Conservation (phyloP, 352 stramenopile genomes). For the Pelagophyceae sp. region DNA sequence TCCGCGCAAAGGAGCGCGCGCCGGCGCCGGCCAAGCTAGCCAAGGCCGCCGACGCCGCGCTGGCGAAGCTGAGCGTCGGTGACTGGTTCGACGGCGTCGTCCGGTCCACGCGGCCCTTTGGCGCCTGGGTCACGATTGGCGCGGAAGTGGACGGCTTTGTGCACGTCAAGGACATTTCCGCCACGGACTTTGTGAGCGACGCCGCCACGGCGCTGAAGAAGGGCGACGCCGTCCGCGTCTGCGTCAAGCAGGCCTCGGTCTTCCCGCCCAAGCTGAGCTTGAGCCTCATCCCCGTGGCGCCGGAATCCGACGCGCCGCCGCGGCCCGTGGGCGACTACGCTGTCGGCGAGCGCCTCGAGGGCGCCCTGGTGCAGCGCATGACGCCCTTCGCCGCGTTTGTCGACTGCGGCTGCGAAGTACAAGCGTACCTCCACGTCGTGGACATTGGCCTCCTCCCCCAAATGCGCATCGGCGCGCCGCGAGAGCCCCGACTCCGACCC, state of each 20-base stretch:
- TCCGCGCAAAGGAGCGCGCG: background rate
- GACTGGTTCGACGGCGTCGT: constrained; percentile 11
- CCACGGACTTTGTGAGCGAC: constrained; percentile 29
- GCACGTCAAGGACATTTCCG: constrained; percentile 36
- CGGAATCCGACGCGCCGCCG: background rate
- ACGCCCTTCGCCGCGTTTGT: constrained; percentile 30
- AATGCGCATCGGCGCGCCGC: background rate
- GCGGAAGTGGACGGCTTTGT: constrained; percentile 36
- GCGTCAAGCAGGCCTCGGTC: constrained; percentile 29
- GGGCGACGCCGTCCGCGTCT: constrained; percentile 27
- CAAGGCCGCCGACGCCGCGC: background rate
- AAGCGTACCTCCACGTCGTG: constrained; percentile 22
- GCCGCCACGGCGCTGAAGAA: constrained; percentile 22
- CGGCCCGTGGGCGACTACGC: background rate
- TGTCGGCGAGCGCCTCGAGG: background rate
- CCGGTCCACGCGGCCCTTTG: constrained; percentile 11
- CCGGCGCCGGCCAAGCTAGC: background rate
- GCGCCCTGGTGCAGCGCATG: constrained; percentile 4
- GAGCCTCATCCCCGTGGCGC: background rate
- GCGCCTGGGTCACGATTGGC: constrained; percentile 36
- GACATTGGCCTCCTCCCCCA: constrained; percentile 9
- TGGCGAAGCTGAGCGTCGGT: background rate
- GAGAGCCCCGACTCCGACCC: background rate
- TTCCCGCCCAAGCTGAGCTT: background rate
- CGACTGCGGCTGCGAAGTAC: constrained; percentile 32